These are phyloP conservation scores for Teunomyces stri DNA, from an alignment of 805 yeast genomes.

Conservation along the genomic window DNA sequence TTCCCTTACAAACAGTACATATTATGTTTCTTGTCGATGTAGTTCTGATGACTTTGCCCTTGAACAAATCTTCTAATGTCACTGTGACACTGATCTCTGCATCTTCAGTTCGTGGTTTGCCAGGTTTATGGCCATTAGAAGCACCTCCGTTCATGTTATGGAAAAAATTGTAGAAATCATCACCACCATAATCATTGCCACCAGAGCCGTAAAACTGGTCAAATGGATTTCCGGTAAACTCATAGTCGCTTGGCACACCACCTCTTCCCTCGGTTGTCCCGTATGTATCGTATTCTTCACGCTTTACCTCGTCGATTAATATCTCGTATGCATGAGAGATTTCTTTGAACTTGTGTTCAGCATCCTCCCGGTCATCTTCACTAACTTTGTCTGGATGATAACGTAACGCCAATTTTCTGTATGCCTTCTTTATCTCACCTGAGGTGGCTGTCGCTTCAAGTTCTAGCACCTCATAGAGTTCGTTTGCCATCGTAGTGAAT, in stretches of 20 bases:
- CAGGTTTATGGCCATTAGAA: conserved; percentile 13
- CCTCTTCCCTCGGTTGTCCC: conserved; percentile 40
- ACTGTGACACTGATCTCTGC: conserved; percentile 66
- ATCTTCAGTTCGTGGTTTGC: conserved; percentile 53
- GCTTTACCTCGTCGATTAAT: conserved; percentile 63
- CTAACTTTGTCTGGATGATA: conserved; percentile 89
- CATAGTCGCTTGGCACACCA: conserved; percentile 13
- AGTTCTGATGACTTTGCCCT: conserved; percentile 77
- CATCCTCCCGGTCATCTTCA: conserved; percentile 58
- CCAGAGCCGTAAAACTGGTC: conserved; percentile 34
- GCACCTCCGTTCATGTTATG: conserved; percentile 38
- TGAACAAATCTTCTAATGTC: conserved; percentile 69
- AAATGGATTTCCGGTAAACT: conserved; percentile 33
- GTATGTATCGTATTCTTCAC: conserved; percentile 58
- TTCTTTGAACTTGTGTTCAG: conserved; percentile 80
- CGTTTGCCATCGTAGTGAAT: conserved; percentile 2
- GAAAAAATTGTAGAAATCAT: conserved; percentile 75
- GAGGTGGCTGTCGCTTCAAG: conserved; percentile 63
- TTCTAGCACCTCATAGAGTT: conserved; percentile 66
- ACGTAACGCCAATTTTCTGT: conserved; percentile 74
- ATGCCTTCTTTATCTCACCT: conserved; percentile 78
- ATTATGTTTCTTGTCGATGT: conserved; percentile 68
- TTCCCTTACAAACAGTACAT: conserved; percentile 72
- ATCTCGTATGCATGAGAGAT: conserved; percentile 84
- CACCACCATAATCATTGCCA: conserved; percentile 55